phyloP scores from a whole-genome alignment of 2,329 filamentous ascomycete genomes.

The Pseudogymnoascus sp. region DNA sequence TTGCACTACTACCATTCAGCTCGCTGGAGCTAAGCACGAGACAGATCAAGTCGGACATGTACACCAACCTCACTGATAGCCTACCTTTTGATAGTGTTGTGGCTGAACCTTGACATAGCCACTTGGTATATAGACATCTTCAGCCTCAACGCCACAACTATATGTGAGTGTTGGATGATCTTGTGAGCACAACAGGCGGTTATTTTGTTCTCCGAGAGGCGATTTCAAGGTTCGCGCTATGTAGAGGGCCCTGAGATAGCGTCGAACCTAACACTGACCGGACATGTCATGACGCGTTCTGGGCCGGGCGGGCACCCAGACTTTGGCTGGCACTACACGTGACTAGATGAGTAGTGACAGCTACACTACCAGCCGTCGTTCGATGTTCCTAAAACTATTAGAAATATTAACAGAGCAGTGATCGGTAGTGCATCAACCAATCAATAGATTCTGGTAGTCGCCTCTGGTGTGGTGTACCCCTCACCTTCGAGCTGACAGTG shows the following conservation, averaged over 20 bases:
- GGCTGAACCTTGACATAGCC: background rate
- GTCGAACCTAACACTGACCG: background rate
- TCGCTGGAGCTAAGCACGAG: background rate
- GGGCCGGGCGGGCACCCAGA: background rate
- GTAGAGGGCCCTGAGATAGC: background rate
- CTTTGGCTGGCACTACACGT: background rate
- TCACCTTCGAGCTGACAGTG: no score
- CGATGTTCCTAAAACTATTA: conserved; percentile 12
- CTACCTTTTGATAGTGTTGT: background rate
- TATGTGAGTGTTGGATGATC: no score
- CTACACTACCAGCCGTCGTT: background rate
- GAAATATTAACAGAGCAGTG: conserved; percentile 53
- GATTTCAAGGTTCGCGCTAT: background rate
- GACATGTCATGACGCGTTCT: background rate
- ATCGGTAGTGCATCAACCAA: conserved; percentile 53
- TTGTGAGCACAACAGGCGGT: background rate
- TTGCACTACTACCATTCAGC: background rate
- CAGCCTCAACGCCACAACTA: background rate
- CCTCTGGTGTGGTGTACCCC: no score
- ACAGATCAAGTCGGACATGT: background rate
- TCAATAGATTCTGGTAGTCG: conserved; percentile 28
- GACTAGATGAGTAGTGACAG: background rate
- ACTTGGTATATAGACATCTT: background rate
- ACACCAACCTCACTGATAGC: background rate
- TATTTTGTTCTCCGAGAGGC: background rate